Evolutionary conservation across 495 filamentous ascomycete genomes (phyloP).

Genomic region (Hypoxylon fragiforme): DNA sequence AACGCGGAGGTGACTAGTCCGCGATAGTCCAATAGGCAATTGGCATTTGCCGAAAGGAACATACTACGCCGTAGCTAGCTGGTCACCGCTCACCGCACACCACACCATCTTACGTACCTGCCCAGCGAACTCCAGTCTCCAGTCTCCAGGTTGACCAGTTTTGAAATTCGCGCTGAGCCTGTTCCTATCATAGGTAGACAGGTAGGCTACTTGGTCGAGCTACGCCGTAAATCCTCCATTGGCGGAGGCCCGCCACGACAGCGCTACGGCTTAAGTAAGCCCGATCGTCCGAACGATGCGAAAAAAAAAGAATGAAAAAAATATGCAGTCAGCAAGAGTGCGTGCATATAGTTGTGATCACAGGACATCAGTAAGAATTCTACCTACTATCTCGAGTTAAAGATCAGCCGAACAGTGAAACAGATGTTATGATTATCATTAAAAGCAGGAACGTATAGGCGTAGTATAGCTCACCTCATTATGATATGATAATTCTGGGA

Average conservation of each 20-base stretch:
- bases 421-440: neutral
- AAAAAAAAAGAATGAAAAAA: neutral
- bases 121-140: neutral
- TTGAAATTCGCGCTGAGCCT: neutral
- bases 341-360: slow-evolving; percentile 33
- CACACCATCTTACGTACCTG: too few relatives aligned
- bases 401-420: slow-evolving; percentile 7
- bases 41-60: too few relatives aligned
- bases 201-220: neutral
- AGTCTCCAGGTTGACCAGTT: neutral
- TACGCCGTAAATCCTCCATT: neutral
- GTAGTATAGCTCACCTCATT: slow-evolving; percentile 11
- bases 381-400: slow-evolving; percentile 9
- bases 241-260: neutral
- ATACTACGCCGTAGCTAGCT: too few relatives aligned
- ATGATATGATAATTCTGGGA: neutral
- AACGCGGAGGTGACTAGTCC: too few relatives aligned
- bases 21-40: too few relatives aligned
- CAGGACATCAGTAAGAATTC: slow-evolving; percentile 29
- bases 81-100: too few relatives aligned
- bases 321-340: slow-evolving; percentile 32
- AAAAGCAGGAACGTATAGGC: slow-evolving; percentile 11
- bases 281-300: too few relatives aligned
- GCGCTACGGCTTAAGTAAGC: slow-evolving; percentile 20
- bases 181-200: neutral